Percentiles rank a stretch among this genome's conserved stretches.
Conservation (phyloP, 164 flowering plant genomes). For the Sedum album region DNA sequence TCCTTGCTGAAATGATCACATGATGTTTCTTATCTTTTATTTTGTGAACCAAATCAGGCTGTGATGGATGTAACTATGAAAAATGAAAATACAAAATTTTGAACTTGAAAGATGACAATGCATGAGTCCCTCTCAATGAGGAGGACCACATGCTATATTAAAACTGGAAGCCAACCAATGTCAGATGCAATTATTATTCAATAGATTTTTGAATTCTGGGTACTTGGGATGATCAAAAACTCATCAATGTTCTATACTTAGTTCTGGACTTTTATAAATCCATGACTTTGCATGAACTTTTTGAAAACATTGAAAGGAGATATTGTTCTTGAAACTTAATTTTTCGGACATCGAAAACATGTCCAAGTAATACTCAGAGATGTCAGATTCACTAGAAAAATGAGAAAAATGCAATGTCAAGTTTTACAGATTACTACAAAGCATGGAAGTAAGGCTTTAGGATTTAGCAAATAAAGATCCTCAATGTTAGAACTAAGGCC, state of each 20-base stretch:
- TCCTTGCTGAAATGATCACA: neutral
- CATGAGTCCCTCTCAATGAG: constrained; percentile 1
- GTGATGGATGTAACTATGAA: neutral
- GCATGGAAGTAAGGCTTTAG: constrained; percentile 11
- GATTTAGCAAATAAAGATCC: constrained; percentile 13
- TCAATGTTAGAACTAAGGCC: constrained; percentile 22
- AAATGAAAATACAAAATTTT: neutral
- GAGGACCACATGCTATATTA: neutral
- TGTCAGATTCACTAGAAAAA: neutral
- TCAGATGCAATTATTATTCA: constrained; percentile 5
- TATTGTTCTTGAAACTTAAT: neutral
- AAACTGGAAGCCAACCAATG: neutral
- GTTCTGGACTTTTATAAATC: neutral
- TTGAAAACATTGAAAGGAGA: neutral
- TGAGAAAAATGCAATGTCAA: neutral
- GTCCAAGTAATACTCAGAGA: neutral
- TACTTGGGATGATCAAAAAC: constrained; percentile 2
- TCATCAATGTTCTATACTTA: neutral
- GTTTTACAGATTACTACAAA: constrained; percentile 12
- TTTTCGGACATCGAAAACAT: neutral
- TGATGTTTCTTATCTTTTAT: neutral
- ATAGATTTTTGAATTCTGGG: constrained; percentile 1
- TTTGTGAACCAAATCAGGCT: neutral
- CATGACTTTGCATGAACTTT: constrained; percentile 2
- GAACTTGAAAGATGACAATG: neutral